Evolutionary conservation across 148 eudicot species (phyloP).

Genomic region (Amaranthus hypochondriacus): DNA sequence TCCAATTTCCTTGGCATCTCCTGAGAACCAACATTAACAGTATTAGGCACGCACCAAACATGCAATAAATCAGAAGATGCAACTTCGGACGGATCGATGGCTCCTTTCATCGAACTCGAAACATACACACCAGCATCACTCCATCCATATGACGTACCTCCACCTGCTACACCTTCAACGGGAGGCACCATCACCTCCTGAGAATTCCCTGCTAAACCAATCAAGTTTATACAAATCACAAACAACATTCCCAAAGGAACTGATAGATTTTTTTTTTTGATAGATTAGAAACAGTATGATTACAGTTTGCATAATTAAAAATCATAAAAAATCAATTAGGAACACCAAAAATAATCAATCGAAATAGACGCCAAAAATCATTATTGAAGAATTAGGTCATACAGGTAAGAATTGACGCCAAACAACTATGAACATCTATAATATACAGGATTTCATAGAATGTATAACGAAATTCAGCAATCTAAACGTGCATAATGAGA

Average conservation of each 20-base stretch:
- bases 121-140: slow-evolving; percentile 44
- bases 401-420: neutral
- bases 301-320: neutral
- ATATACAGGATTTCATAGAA: neutral
- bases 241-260: neutral
- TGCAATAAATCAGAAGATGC: slow-evolving; percentile 72
- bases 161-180: slow-evolving; percentile 94
- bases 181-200: slow-evolving; percentile 65
- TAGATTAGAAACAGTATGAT: neutral
- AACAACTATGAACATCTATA: neutral
- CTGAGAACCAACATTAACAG: slow-evolving; percentile 84
- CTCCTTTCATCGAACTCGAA: slow-evolving; percentile 49
- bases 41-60: slow-evolving; percentile 97
- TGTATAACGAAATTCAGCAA: neutral
- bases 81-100: slow-evolving; percentile 68
- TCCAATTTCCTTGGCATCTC: slow-evolving; percentile 76
- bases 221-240: neutral
- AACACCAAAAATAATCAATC: neutral
- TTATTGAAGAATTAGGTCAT: neutral
- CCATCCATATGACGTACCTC: slow-evolving; percentile 98
- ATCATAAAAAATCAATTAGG: neutral
- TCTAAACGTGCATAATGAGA: neutral
- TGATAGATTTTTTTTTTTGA: neutral
- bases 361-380: neutral
- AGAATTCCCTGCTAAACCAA: slow-evolving; percentile 36